Percentiles rank a stretch among this genome's conserved stretches.
These are phyloP conservation scores for Basidiobolus meristosporus DNA, from an alignment of 371 early-diverging fungal genomes.

Conservation along the genomic window DNA sequence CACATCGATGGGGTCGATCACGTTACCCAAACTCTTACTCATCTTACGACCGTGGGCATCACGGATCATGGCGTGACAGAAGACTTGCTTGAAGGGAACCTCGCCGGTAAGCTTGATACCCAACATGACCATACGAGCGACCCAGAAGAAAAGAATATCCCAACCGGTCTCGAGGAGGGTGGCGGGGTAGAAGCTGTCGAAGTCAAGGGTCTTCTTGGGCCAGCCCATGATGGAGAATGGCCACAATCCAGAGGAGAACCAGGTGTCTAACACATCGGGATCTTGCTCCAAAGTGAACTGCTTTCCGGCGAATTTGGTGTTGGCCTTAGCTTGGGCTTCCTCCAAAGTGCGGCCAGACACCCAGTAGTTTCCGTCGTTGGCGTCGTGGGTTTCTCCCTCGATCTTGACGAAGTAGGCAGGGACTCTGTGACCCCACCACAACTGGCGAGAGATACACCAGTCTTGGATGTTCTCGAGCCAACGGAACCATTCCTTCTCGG, in stretches of 20 bases:
- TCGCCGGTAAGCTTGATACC: constrained; percentile 87
- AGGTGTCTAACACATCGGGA: no score
- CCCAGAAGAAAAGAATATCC: constrained; percentile 99
- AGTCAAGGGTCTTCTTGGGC: constrained; percentile 79
- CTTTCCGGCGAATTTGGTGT: constrained; percentile 45
- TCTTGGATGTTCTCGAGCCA: constrained; percentile 96
- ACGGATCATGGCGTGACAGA: constrained; percentile 98
- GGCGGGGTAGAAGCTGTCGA: constrained; percentile 83
- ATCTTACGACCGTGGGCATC: constrained; percentile 99
- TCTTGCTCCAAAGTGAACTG: constrained; percentile 35
- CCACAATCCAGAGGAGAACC: no score
- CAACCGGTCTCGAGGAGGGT: constrained; percentile 94
- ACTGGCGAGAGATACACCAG: constrained; percentile 98
- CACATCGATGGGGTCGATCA: constrained; percentile 97
- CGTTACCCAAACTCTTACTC: constrained; percentile 97
- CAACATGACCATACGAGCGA: constrained; percentile 99
- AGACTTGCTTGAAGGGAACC: constrained; percentile 87
- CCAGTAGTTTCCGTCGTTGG: constrained; percentile 53
- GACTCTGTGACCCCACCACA: constrained; percentile 99
- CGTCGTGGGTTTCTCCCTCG: constrained; percentile 35
- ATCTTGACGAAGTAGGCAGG: constrained; percentile 93
- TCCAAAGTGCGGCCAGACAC: constrained; percentile 68
- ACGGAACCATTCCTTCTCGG: constrained; percentile 88
- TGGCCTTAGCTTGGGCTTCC: constrained; percentile 61
- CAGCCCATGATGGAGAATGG: constrained; percentile 97